Evolutionary conservation across 2,329 filamentous ascomycete species (phyloP).

Genomic region (Ramularia endophylla): DNA sequence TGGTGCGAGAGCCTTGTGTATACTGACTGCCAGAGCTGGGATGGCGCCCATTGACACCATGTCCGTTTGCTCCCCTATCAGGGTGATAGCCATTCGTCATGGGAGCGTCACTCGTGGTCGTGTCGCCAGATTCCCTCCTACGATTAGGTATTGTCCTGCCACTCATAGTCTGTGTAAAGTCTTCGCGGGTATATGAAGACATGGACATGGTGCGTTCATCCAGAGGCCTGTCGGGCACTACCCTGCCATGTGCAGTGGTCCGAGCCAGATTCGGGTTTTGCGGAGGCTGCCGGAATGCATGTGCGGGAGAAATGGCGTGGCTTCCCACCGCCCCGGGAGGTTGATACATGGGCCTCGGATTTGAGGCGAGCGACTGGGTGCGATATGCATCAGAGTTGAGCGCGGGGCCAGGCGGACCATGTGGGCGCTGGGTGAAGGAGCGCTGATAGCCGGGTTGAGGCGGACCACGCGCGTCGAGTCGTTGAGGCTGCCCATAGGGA

Average conservation of each 20-base stretch:
- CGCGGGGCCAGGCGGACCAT: slow-evolving; percentile 46
- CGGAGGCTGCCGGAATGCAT: slow-evolving; percentile 73
- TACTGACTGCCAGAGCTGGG: slow-evolving; percentile 31
- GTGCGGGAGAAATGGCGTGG: slow-evolving; percentile 57
- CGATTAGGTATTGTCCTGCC: slow-evolving; percentile 83
- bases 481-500: slow-evolving; percentile 67
- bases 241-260: slow-evolving; percentile 84
- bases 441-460: slow-evolving; percentile 42
- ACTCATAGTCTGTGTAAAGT: slow-evolving; percentile 83
- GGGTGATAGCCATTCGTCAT: slow-evolving; percentile 27
- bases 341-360: slow-evolving; percentile 67
- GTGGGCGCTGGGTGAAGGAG: slow-evolving; percentile 29
- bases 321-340: slow-evolving; percentile 55
- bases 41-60: slow-evolving; percentile 17
- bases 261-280: slow-evolving; percentile 57
- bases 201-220: slow-evolving; percentile 96
- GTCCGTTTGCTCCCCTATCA: slow-evolving; percentile 20
- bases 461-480: slow-evolving; percentile 56
- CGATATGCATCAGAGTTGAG: slow-evolving; percentile 81
- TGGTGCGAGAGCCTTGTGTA: slow-evolving; percentile 55
- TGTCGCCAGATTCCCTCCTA: slow-evolving; percentile 50
- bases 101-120: slow-evolving; percentile 18
- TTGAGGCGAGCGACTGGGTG: slow-evolving; percentile 84
- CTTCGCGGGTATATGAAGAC: slow-evolving; percentile 74
- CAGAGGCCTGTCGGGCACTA: slow-evolving; percentile 77